Conservation (phyloP, 2,329 filamentous ascomycete species). For the Neonectria punicea region DNA sequence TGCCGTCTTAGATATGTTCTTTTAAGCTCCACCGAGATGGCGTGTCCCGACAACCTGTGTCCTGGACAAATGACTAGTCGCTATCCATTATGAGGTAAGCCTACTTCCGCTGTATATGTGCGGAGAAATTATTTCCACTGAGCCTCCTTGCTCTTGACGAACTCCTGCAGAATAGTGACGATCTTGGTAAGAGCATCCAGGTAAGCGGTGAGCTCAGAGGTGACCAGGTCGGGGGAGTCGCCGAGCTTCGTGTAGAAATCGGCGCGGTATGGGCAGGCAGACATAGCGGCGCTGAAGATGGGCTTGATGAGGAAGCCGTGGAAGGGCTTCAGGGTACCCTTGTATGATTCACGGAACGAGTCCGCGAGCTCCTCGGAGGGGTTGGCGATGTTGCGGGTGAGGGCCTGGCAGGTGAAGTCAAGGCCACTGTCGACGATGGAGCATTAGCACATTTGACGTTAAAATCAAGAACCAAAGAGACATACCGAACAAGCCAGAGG, state of each 20-base stretch:
- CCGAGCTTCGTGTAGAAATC: slow-evolving; percentile 94
- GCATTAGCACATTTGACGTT: neutral
- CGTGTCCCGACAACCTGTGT: slow-evolving; percentile 24
- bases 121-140: slow-evolving; percentile 60
- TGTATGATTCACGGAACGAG: slow-evolving; percentile 90
- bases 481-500: slow-evolving; percentile 88
- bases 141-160: slow-evolving; percentile 65
- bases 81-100: slow-evolving; percentile 21
- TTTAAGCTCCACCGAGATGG: slow-evolving; percentile 13
- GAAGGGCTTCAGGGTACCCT: slow-evolving; percentile 87
- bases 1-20: slow-evolving; percentile 18
- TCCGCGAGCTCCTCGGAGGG: slow-evolving; percentile 78
- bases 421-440: slow-evolving; percentile 72
- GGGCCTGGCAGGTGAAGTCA: slow-evolving; percentile 89
- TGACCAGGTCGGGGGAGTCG: slow-evolving; percentile 70
- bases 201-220: slow-evolving; percentile 74
- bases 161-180: slow-evolving; percentile 77
- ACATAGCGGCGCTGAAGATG: slow-evolving; percentile 93
- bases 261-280: slow-evolving; percentile 89
- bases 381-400: slow-evolving; percentile 79
- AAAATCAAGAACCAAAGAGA: neutral
- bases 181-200: slow-evolving; percentile 81
- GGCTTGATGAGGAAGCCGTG: slow-evolving; percentile 92
- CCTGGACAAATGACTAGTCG: slow-evolving; percentile 15
- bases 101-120: slow-evolving; percentile 9